Percentiles rank a stretch among this genome's conserved stretches.
phyloP scores from a whole-genome alignment of 1,139 yeast genomes.

The Yamadazyma friedrichii region DNA sequence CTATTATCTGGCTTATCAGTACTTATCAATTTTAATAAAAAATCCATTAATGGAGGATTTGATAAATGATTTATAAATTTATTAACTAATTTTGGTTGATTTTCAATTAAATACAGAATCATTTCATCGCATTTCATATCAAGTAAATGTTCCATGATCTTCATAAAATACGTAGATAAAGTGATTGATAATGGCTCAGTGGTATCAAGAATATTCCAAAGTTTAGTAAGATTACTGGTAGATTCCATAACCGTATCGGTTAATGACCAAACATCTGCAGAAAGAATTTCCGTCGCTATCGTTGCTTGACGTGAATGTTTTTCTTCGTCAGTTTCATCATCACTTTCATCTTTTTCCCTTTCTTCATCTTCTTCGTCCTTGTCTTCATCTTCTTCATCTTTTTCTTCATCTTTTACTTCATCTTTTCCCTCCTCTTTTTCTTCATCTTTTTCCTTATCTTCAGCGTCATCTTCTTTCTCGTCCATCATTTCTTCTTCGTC shows the following conservation, averaged over 20 bases:
- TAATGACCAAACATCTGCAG: conserved; percentile 93
- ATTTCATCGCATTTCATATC: conserved; percentile 89
- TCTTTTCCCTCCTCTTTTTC: conserved; percentile 21
- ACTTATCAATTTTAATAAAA: conserved; percentile 69
- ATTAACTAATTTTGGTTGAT: conserved; percentile 61
- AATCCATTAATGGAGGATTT: conserved; percentile 85
- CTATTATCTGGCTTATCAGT: conserved; percentile 78
- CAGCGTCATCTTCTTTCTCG: conserved; percentile 13
- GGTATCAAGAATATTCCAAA: conserved; percentile 77
- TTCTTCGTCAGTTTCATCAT: conserved; percentile 47
- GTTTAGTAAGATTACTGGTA: conserved; percentile 56
- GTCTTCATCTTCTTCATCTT: conserved; percentile 11
- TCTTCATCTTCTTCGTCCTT: conserved; percentile 16
- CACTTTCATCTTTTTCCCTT: conserved; percentile 18
- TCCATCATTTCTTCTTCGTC: conserved; percentile 7
- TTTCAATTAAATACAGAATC: conserved; percentile 64
- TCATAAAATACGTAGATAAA: conserved; percentile 86
- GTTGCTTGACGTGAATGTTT: conserved; percentile 70
- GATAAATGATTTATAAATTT: conserved; percentile 76
- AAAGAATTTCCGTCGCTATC: conserved; percentile 84
- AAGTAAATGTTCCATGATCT: conserved; percentile 86
- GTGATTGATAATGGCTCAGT: conserved; percentile 62
- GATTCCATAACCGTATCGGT: conserved; percentile 89
- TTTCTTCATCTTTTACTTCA: conserved; percentile 9
- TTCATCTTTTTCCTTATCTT: conserved; percentile 7